Base-by-base conservation (phyloP, 192 early-diverging fungal genomes). In the Kappamyces sp. region DNA sequence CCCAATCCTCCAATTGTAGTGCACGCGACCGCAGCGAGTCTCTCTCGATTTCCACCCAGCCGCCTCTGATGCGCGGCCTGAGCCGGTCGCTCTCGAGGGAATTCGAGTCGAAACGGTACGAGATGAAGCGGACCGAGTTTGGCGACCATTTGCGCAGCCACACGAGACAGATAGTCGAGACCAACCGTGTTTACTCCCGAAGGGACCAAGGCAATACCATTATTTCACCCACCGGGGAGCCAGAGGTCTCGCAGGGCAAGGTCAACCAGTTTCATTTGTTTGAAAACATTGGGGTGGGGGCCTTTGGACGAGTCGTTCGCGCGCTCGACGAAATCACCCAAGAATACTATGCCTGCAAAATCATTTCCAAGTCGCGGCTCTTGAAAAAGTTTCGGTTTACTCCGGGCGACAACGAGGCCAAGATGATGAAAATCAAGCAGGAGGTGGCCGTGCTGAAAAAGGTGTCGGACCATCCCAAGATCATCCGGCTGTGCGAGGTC, bases 361-460 rank as follows among this genome's bases (percentile, higher is more conserved):
- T 84, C 22, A 58, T 84, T 1, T 79, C 73, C 37, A 84, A 84
- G 61, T 47, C 53, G 6, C 59, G 79, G 43, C 41, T 84, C n/a
- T 30, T 68, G 57, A 75, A 72, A 41, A 76, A 84, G 59, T 78
- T 78, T 40, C 67, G 80, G 37, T 83, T 64, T 61, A 3, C 32
- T 15, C 39, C 22, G 2, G 52, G 51, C 39, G 46, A 36, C 11
- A 43, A 35, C 1, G 47, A 39, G 8, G 54, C 14, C 15, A 42
- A n/a, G 30, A 15, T 9, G 14, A 15, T 50, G 37, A 37, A 40
- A 8, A 64, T 84, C 46, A 69, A 74, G 51, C 15, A 60, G n/a
- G 82, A 84, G 65, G 63, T 84, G 2, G 78, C 78, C 2, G 77
- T 84, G 2, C 47, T 84, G 36, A 84, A 84, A 54, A 81, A 84